Base-by-base conservation (phyloP, 768 basidiomycete species). In the Mycena pura region DNA sequence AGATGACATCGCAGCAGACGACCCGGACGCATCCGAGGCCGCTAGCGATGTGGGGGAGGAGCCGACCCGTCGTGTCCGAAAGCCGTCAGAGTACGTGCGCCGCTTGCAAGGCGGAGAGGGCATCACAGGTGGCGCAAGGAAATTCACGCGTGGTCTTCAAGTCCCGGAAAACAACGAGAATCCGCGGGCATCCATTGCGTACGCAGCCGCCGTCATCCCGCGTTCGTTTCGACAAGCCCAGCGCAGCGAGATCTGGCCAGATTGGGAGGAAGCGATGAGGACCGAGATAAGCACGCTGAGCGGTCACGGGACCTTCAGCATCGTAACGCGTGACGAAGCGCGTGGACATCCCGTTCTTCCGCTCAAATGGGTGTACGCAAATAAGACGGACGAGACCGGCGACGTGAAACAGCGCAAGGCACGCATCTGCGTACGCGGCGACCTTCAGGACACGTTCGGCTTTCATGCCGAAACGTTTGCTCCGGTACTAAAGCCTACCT, bases 371-470 rank as follows among this genome's bases (percentile, higher is more conserved):
- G 71, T 74, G 11, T 73, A 63, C 62, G 36, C 50, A 14, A 44
- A 65, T 32, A 75, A 73, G 49, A 44, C 50, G 28, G 64, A 74
- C 46, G 56, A 41, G 22, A 48, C 36, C 21, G 61, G 61, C n/a
- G 38, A 61, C n/a, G 21, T 62, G 38, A 47, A 48, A 15, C 32
- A 56, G 29, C 31, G 13, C 57, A 59, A 64, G 59, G 71, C 69
- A 1, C 54, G 73, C 43, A 68, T 83, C 7, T 77, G 81, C 1
- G 77, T 78, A 1, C 68, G 75, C 45, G 75, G 82, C 0, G 78
- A 74, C 68, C 57, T 69, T 0, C 82, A 83, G 62, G 57, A 70
- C 1, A 67, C 68, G 0, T 73, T 80, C 0, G 57, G 78, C 11
- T 75, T 82, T 54, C 82, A 73, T 62, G 52, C 68, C 39, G 73